These are phyloP conservation scores for Stenocarpella maydis DNA, from an alignment of 2,329 filamentous ascomycete genomes.

Conservation along the genomic window DNA sequence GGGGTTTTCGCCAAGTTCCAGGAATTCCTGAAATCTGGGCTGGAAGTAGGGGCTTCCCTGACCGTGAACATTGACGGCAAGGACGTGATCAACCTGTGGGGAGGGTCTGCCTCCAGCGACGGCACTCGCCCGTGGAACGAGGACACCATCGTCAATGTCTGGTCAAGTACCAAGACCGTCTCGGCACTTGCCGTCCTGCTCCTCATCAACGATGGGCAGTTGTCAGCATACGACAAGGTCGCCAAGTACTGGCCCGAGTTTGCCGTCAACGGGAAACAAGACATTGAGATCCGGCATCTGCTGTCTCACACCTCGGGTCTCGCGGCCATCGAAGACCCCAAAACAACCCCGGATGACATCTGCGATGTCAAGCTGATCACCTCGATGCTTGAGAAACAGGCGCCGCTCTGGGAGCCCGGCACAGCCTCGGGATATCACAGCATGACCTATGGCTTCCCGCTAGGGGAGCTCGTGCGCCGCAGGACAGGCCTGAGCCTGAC, in stretches of 20 bases:
- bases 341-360: not conserved
- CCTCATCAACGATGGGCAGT: slow-evolving; percentile 17
- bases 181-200: slow-evolving; percentile 4
- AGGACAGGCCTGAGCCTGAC: slow-evolving; percentile 4
- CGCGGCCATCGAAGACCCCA: not conserved
- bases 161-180: slow-evolving; percentile 5
- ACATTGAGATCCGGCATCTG: slow-evolving; percentile 15
- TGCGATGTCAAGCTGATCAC: not conserved
- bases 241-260: slow-evolving; percentile 19
- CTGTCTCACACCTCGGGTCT: not conserved
- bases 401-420: slow-evolving; percentile 2
- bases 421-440: slow-evolving; percentile 8
- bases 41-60: slow-evolving; percentile 12
- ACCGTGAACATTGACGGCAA: not conserved
- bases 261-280: slow-evolving; percentile 3
- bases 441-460: not conserved
- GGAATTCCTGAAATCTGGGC: not conserved
- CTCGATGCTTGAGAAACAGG: not conserved
- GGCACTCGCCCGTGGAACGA: not conserved
- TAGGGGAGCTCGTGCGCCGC: not conserved
- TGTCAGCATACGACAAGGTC: slow-evolving; percentile 6
- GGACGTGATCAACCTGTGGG: slow-evolving; percentile 11
- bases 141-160: slow-evolving; percentile 21
- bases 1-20: not conserved
- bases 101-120: not conserved